Base-by-base conservation (phyloP, 2,329 filamentous ascomycete genomes). In the Monosporascus sp. region DNA sequence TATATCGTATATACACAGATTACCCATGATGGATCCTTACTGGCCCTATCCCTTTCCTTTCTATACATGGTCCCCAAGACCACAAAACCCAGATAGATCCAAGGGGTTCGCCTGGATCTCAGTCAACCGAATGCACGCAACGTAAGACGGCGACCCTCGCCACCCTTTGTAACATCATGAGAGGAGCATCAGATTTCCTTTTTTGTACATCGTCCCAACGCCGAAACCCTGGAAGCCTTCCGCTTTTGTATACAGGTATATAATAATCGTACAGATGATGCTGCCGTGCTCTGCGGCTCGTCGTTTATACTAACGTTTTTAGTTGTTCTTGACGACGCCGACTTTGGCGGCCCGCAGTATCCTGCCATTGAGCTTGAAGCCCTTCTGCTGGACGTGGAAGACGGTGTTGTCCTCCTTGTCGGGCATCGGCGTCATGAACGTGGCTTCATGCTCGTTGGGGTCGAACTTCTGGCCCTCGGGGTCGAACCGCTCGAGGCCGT, bases 391-490 rank as follows among this genome's bases (percentile, higher is more conserved):
- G 49, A 90, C 90, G 70, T 87, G 85, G 77, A 97, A 94, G 67
- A 97, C 89, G 52, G 85, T 88, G 63, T 90, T 90, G 67, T 97
- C 85, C 72, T 96, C 88, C 80, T 96, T 95, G 62, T 85, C 91
- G 50, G 86, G 81, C 77, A 90, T 84, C 44, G 91, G 90, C 9
- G 90, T 85, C 86, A 95, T 92, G 76, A 97, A 97, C 22, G 90
- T 94, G 38, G 94, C 94, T 79, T 99, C 94, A 72, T 97, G 94
- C 73, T 89, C 81, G 74, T 97, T 97, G 61, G 94, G 92, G 77
- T 99, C 88, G 78, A 99, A 99, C 74, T 90, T 91, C 70, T 94
- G 87, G 63, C 85, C 81, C 60, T 83, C 76, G 18, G 94, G 93
- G 69, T 92, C 85, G 70, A 96, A 90, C 62, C 92, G 81, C 79